Evolutionary conservation across 1,139 yeast genomes (phyloP), one percentile per base, ranked within the genome.

Genomic region (Ogataea hybrid): DNA sequence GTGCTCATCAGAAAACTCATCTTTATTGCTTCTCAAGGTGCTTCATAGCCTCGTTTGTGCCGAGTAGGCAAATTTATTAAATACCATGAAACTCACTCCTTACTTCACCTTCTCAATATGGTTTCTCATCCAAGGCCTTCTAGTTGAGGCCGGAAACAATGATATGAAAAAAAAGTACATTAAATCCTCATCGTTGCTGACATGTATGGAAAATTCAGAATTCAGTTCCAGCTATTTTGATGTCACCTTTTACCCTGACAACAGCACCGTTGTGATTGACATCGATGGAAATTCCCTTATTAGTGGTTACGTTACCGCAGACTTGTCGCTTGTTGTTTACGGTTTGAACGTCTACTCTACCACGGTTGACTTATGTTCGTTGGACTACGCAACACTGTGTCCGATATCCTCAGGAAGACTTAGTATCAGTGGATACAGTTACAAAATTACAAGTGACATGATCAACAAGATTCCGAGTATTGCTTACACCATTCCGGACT

Each of bases 161-260:
- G 18, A 28, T 28, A 14, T 15, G 59, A 54, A 18, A n/a, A n/a
- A n/a, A 7, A 53, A 47, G 27, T 67, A 57, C 48, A 67, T 83
- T 50, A 65, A 68, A 48, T 75, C 96, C 1, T 65, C 78, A 11
- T 88, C 97, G n/a, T 72, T 94, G 53, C 70, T 90, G 54, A 86
- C 98, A 37, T 92, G 99, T 69, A 89, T 89, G 96, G 84, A 81
- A 43, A 71, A 85, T 63, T 90, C 98, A 10, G 84, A 81, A 61
- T 81, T 94, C 60, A 81, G 96, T 1, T 94, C 97, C 6, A 77
- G 90, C n/a, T 77, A 72, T 52, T 90, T 94, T 58, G 85, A 86
- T 54, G 95, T 90, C 44, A 67, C 66, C 34, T 86, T 75, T 61
- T 81, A 67, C 58, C 95, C 95, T 4, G 71, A 67, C 36, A 84